Percentiles rank a stretch among this genome's conserved stretches.
phyloP scores from a whole-genome alignment of 768 basidiomycete genomes.

The Boletus pseudo-olivaceus region DNA sequence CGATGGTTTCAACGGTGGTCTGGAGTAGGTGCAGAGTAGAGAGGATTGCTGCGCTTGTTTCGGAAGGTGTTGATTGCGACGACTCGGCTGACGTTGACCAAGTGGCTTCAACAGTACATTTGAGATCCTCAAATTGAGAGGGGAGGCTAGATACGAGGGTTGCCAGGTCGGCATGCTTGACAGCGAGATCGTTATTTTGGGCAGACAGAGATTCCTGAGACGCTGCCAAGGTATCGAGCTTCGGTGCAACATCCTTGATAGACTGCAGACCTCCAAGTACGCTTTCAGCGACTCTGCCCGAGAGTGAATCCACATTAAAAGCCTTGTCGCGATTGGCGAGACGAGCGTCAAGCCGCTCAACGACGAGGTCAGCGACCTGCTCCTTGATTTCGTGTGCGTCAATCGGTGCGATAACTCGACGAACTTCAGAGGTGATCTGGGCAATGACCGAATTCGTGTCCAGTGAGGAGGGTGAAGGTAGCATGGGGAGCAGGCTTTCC shows the following conservation, averaged over 20 bases:
- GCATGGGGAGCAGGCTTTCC: conserved; percentile 62
- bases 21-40: conserved; percentile 44
- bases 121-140: conserved; percentile 40
- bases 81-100: conserved; percentile 17
- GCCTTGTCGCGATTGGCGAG: conserved; percentile 73
- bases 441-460: conserved; percentile 56
- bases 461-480: conserved; percentile 43
- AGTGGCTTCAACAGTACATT: conserved; percentile 40
- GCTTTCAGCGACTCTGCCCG: conserved; percentile 52
- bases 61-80: conserved; percentile 15
- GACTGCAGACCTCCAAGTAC: conserved; percentile 45
- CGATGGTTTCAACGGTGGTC: conserved; percentile 45
- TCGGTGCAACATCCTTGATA: conserved; percentile 36
- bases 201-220: conserved; percentile 41
- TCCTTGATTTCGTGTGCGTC: conserved; percentile 88
- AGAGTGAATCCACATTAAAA: conserved; percentile 58
- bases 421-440: conserved; percentile 66
- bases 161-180: conserved; percentile 40
- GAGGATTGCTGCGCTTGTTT: conserved; percentile 27
- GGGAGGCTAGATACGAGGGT: conserved; percentile 48
- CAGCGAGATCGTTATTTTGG: conserved; percentile 36
- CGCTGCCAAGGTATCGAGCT: conserved; percentile 40
- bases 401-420: conserved; percentile 66
- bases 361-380: conserved; percentile 83
- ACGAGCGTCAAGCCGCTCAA: conserved; percentile 79